Conservation (phyloP, 768 basidiomycete species). For the Neoboletus magnificus region DNA sequence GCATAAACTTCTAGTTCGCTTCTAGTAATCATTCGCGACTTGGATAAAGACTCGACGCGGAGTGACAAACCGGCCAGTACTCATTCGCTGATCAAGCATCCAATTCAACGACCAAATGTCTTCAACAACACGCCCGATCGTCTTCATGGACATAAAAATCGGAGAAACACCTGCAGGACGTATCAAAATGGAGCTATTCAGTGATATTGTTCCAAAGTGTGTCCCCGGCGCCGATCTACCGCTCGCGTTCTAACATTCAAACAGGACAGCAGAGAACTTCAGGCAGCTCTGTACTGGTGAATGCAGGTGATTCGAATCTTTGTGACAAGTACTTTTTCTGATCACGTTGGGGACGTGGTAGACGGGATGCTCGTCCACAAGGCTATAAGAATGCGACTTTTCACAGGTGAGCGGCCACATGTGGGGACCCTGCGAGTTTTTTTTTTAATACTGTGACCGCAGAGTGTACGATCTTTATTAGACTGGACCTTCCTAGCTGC, state of each 20-base stretch:
- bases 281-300: slow-evolving; percentile 98
- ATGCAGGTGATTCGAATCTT: slow-evolving; percentile 56
- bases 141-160: slow-evolving; percentile 96
- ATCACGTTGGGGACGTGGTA: slow-evolving; percentile 17
- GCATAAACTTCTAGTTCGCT: neutral
- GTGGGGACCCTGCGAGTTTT: slow-evolving; percentile 2
- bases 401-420: slow-evolving; percentile 62
- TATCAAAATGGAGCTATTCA: slow-evolving; percentile 97
- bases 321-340: neutral
- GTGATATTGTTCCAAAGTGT: slow-evolving; percentile 92
- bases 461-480: slow-evolving; percentile 61
- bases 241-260: slow-evolving; percentile 1
- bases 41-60: neutral
- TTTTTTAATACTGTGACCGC: slow-evolving; percentile 8
- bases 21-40: neutral
- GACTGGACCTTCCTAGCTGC: neutral
- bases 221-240: slow-evolving; percentile 20
- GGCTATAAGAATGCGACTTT: slow-evolving; percentile 92
- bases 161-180: slow-evolving; percentile 95
- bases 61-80: neutral
- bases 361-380: slow-evolving; percentile 71
- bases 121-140: slow-evolving; percentile 69
- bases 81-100: neutral
- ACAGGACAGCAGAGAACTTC: slow-evolving; percentile 96
- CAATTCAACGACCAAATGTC: slow-evolving; percentile 33